Conservation (phyloP, 371 early-diverging fungal species). For the Rhizopus delemar region DNA sequence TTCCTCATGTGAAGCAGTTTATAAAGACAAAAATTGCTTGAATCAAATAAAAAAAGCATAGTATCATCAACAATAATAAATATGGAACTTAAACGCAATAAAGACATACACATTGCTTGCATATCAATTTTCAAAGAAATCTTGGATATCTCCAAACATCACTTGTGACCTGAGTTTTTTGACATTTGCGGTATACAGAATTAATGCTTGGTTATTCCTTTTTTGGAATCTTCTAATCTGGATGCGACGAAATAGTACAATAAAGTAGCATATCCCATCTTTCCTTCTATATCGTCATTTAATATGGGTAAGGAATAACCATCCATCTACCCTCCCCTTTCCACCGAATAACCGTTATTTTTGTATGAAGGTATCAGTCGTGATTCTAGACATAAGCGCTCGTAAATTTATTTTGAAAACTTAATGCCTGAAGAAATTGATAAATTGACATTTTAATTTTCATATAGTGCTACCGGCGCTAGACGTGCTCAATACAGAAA, state of each 20-base stretch:
- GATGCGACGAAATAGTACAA: slow-evolving; percentile 35
- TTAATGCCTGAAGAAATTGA: background rate
- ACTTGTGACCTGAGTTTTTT: too few relatives aligned
- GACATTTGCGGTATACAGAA: too few relatives aligned
- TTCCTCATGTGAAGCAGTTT: background rate
- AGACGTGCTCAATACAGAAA: slow-evolving; percentile 96
- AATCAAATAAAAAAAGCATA: background rate
- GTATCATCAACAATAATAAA: slow-evolving; percentile 55
- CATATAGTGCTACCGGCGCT: slow-evolving; percentile 88
- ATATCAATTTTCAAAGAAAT: too few relatives aligned
- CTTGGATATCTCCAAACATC: too few relatives aligned
- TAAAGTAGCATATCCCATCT: slow-evolving; percentile 24
- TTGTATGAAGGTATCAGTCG: slow-evolving; percentile 83
- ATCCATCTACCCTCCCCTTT: slow-evolving; percentile 10
- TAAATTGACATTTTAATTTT: background rate
- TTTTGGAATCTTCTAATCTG: too few relatives aligned
- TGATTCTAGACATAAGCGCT: slow-evolving; percentile 96
- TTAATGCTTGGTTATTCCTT: too few relatives aligned
- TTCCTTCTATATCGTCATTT: slow-evolving; percentile 10
- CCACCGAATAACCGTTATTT: background rate
- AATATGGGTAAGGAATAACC: slow-evolving; percentile 13
- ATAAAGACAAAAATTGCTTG: background rate
- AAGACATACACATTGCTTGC: too few relatives aligned
- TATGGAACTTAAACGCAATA: too few relatives aligned
- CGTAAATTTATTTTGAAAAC: slow-evolving; percentile 1